These are phyloP conservation scores for Geotrichum restrictum DNA, from an alignment of 1,139 yeast species.

Conservation along the genomic window DNA sequence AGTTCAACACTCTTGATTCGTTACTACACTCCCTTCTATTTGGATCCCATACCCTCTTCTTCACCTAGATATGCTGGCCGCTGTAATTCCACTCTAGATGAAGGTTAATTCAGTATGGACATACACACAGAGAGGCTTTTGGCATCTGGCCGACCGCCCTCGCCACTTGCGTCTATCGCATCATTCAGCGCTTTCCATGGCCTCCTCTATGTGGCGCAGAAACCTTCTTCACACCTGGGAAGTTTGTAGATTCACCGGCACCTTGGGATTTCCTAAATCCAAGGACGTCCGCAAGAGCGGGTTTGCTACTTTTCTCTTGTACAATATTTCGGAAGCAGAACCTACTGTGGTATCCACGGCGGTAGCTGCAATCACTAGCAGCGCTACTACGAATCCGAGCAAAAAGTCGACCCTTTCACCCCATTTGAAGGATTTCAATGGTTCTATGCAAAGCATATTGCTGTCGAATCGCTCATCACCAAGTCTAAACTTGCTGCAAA, in stretches of 20 bases:
- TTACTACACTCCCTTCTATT: too few species aligned
- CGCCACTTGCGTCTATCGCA: not conserved
- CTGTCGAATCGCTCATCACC: conserved; percentile 1
- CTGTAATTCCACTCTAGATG: not conserved
- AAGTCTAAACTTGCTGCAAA: not conserved
- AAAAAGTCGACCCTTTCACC: not conserved
- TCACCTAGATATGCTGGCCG: not conserved
- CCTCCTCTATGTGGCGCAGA: not conserved
- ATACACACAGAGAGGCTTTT: not conserved
- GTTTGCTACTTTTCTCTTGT: conserved; percentile 16
- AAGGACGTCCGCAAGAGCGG: conserved; percentile 16
- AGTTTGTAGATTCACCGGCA: not conserved
- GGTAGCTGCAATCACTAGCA: not conserved
- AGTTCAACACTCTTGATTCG: too few species aligned
- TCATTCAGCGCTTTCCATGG: conserved; percentile 1
- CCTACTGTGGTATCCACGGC: not conserved
- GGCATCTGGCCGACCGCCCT: conserved; percentile 8
- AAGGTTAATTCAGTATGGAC: conserved; percentile 7
- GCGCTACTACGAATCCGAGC: not conserved
- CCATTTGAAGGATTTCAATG: not conserved
- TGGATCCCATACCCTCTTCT: not conserved
- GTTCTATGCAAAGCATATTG: not conserved
- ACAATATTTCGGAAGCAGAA: conserved; percentile 13
- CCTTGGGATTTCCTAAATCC: conserved; percentile 5
- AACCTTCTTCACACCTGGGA: conserved; percentile 1